These are phyloP conservation scores for Penicillium rolfsii DNA, from an alignment of 2,329 filamentous ascomycete species.

Conservation along the genomic window DNA sequence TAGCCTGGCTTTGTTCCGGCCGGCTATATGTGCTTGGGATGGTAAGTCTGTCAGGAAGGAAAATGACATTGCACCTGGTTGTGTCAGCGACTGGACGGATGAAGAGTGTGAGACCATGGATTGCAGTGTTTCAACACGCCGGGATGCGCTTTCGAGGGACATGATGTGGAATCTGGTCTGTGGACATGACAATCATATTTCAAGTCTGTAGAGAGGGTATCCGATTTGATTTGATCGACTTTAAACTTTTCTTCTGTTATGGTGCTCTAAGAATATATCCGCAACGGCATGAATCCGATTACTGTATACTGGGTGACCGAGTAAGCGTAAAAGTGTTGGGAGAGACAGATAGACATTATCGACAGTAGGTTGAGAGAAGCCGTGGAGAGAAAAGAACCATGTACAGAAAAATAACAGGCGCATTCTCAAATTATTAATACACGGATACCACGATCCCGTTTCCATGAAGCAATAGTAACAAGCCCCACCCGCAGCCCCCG, in stretches of 20 bases:
- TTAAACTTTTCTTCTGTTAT: neutral
- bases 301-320: neutral
- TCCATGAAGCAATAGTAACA: conserved; percentile 23
- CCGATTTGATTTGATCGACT: too few species aligned
- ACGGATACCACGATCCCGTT: conserved; percentile 28
- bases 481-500: conserved; percentile 21
- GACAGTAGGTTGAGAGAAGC: conserved; percentile 25
- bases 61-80: neutral
- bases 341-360: conserved; percentile 30
- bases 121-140: neutral
- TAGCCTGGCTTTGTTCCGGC: neutral
- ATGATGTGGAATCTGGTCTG: conserved; percentile 26
- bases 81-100: conserved; percentile 16
- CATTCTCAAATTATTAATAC: conserved; percentile 41
- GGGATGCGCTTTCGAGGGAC: neutral
- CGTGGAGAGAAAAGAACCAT: conserved; percentile 23
- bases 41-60: neutral
- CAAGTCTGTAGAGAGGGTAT: neutral
- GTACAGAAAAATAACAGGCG: conserved; percentile 32
- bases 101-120: conserved; percentile 14
- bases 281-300: conserved; percentile 1
- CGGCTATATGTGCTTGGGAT: neutral
- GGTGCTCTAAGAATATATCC: neutral
- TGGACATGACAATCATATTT: conserved; percentile 6
- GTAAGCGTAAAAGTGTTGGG: neutral